These are phyloP conservation scores for Helotiales sp. DNA, from an alignment of 2,329 filamentous ascomycete species.

Conservation along the genomic window DNA sequence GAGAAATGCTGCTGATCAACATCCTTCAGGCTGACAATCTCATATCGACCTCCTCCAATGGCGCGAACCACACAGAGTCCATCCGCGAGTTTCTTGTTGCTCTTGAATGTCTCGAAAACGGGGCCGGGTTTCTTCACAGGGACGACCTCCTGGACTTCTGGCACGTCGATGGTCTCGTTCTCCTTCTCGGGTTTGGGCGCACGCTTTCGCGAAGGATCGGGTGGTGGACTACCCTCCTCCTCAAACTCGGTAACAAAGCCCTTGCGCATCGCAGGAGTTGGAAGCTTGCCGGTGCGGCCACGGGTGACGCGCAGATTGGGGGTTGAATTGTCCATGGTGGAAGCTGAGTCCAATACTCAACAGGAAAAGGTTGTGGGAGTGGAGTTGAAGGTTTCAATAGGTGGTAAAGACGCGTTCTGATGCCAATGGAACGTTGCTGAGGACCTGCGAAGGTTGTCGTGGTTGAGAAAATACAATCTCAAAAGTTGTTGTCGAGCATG, in stretches of 20 bases:
- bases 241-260: conserved; percentile 11
- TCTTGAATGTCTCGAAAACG: conserved; percentile 26
- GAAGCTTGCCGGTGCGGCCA: conserved; percentile 9
- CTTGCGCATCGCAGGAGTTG: neutral
- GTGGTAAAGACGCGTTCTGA: neutral
- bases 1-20: conserved; percentile 16
- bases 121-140: neutral
- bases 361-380: neutral
- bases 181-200: neutral
- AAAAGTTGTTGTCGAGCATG: neutral
- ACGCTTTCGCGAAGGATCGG: neutral
- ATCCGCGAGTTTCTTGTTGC: conserved; percentile 23
- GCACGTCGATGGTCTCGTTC: neutral
- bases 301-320: conserved; percentile 11
- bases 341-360: neutral
- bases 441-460: no score
- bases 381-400: neutral
- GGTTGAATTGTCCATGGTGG: neutral
- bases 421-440: neutral
- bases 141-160: neutral
- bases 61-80: conserved; percentile 31
- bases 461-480: neutral
- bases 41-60: conserved; percentile 27
- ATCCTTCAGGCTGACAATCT: conserved; percentile 28
- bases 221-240: neutral